Evolutionary conservation across 805 yeast genomes (phyloP).

Genomic region (Kuraishia borneana): DNA sequence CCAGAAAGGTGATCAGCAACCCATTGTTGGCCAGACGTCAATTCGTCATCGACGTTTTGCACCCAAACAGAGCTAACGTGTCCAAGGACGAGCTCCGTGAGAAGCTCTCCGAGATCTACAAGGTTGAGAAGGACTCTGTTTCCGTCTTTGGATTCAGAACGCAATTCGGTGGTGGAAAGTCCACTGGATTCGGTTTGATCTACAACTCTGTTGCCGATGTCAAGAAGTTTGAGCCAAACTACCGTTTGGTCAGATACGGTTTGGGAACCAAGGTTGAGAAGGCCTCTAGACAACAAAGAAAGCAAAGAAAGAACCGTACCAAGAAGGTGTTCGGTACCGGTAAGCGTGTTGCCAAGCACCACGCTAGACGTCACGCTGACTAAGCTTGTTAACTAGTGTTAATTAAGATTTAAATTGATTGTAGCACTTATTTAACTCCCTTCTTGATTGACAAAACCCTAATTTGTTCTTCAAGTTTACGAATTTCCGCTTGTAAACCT

Average conservation of each 20-base stretch:
- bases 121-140: constrained; percentile 56
- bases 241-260: constrained; percentile 99
- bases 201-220: constrained; percentile 97
- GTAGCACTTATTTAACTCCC: constrained; percentile 19
- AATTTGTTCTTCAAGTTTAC: constrained; percentile 66
- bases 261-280: constrained; percentile 92
- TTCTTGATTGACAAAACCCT: constrained; percentile 47
- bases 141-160: constrained; percentile 99
- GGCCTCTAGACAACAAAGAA: constrained; percentile 99
- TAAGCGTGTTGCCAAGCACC: constrained; percentile 84
- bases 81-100: constrained; percentile 98
- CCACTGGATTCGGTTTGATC: constrained; percentile 98
- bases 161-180: constrained; percentile 99
- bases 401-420: not conserved
- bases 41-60: constrained; percentile 98
- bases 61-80: constrained; percentile 99
- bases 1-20: constrained; percentile 98
- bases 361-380: constrained; percentile 85
- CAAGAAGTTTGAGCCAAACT: constrained; percentile 97
- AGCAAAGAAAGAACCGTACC: constrained; percentile 99
- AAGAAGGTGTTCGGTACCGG: constrained; percentile 99
- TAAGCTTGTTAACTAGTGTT: constrained; percentile 31
- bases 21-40: constrained; percentile 99
- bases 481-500: constrained; percentile 70
- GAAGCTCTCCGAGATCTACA: constrained; percentile 47